Base-by-base conservation (phyloP, 2,329 filamentous ascomycete species). In the Fusarium luffae region DNA sequence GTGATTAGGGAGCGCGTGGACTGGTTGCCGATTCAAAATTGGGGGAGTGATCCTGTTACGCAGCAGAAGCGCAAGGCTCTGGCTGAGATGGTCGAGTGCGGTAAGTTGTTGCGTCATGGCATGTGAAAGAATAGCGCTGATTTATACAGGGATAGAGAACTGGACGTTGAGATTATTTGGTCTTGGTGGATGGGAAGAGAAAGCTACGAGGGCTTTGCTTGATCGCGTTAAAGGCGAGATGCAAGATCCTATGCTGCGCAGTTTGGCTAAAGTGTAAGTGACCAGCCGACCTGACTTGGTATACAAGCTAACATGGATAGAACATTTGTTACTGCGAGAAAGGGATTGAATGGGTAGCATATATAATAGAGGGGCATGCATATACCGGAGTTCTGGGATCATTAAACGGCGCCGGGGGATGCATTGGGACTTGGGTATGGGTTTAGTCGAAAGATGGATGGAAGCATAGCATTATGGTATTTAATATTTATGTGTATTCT, bases 11-110 rank as follows among this genome's bases (percentile, higher is more conserved):
- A 83, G 66, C 75, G 79, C 14, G 79, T 75, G 21, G 81, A 84
- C 66, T 81, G 82, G 69, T 63, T 84, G 27, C 82, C 82, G 1
- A 69, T 83, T 21, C 78, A 79, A 13, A 73, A 74, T 37, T 82
- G 81, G 78, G 79, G 80, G 0, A 75, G 76, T 25, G 82, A 84
- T 51, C 77, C 80, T 10, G 76, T 81, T 55, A 75, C 79, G 64
- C 74, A 74, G 28, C 74, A 74, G 37, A 82, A 82, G 41, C 81
- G 81, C 42, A 75, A 71, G 18, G 61, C 82, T 19, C 67, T 82
- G 37, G 77, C 76, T 6, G 69, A 78, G 49, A 79, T 84, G 72
- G 73, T 81, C 3, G 73, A 80, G 40, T 76, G 76, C 37, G 75
- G 81, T 83, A 76, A 14, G 78, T 25, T 71, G 21, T 13, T 19